phyloP scores from a whole-genome alignment of 768 basidiomycete genomes.

The Phaffia australis region DNA sequence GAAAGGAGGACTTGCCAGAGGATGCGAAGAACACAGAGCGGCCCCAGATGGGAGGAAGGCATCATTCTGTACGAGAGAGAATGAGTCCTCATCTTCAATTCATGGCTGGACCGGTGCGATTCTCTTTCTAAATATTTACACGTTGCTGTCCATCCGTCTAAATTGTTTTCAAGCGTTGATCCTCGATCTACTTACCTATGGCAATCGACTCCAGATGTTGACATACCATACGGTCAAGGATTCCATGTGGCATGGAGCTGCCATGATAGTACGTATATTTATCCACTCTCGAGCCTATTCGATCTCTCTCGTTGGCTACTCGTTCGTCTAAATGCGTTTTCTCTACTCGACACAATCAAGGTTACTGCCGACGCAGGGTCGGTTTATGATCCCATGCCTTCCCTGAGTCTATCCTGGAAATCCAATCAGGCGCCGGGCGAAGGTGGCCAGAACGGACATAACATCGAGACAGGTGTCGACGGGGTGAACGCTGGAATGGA shows the following conservation, averaged over 20 bases:
- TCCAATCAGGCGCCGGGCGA: constrained; percentile 36
- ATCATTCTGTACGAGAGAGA: constrained; percentile 14
- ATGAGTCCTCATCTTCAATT: constrained; percentile 24
- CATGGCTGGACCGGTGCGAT: constrained; percentile 16
- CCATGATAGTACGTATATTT: background rate
- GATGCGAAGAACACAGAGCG: background rate
- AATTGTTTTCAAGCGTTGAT: no score
- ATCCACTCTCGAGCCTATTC: background rate
- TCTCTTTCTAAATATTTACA: no score
- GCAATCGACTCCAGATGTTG: constrained; percentile 41
- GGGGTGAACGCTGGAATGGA: background rate
- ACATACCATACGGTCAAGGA: constrained; percentile 80
- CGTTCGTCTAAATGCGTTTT: background rate
- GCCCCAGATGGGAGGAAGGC: background rate
- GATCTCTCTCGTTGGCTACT: no score
- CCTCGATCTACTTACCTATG: no score
- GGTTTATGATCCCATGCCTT: constrained; percentile 30
- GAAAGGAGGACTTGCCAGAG: background rate
- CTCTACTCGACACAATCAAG: constrained; percentile 53
- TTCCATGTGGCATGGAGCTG: constrained; percentile 64
- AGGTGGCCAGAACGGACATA: constrained; percentile 66
- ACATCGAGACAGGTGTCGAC: constrained; percentile 40
- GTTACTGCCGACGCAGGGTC: constrained; percentile 45
- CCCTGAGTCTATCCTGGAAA: constrained; percentile 31
- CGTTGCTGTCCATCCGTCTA: no score